These are phyloP conservation scores for Pyracantha coccinea DNA, from an alignment of 331 rosid genomes.

Conservation along the genomic window DNA sequence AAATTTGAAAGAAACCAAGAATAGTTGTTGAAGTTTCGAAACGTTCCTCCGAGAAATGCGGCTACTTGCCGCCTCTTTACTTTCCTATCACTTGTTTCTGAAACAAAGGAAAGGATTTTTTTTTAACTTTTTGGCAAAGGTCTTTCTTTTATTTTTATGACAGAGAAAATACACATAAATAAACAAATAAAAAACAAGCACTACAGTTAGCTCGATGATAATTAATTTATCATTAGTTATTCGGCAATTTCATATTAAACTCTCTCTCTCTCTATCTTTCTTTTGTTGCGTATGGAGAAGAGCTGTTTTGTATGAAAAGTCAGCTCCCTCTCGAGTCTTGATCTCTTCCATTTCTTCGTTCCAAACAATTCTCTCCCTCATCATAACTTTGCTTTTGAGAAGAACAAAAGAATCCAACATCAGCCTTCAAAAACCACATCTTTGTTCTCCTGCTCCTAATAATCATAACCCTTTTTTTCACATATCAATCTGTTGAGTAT, in stretches of 20 bases:
- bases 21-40: slow-evolving; percentile 25
- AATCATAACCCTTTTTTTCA: neutral
- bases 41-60: slow-evolving; percentile 81
- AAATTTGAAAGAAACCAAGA: slow-evolving; percentile 20
- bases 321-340: slow-evolving; percentile 52
- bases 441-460: slow-evolving; percentile 29
- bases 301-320: slow-evolving; percentile 66
- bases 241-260: slow-evolving; percentile 13
- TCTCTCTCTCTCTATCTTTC: slow-evolving; percentile 3
- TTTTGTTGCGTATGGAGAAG: slow-evolving; percentile 50
- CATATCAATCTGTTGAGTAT: neutral
- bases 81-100: slow-evolving; percentile 40
- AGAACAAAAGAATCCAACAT: slow-evolving; percentile 13
- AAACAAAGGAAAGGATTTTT: neutral
- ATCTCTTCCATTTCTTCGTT: slow-evolving; percentile 1
- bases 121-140: neutral
- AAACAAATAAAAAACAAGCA: neutral
- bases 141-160: neutral
- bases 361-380: slow-evolving; percentile 17
- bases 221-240: slow-evolving; percentile 15
- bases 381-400: slow-evolving; percentile 17
- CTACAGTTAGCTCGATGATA: slow-evolving; percentile 14
- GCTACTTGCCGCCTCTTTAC: slow-evolving; percentile 84
- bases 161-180: neutral
- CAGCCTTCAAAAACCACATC: slow-evolving; percentile 31